Conservation (phyloP, 306 rosid species). For the Calophaca sinica region DNA sequence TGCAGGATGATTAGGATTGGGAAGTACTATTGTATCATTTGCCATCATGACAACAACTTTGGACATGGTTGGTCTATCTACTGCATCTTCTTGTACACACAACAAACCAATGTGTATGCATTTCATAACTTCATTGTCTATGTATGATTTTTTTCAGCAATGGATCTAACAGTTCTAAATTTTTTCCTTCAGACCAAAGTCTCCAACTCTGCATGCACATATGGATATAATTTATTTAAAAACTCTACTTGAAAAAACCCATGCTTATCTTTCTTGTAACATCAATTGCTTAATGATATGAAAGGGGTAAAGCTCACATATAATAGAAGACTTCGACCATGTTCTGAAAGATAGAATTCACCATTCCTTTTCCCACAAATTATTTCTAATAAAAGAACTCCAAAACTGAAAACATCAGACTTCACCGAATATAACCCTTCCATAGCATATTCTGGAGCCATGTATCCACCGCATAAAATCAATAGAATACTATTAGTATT, state of each 20-base stretch:
- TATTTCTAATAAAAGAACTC: constrained; percentile 57
- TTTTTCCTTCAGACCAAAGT: constrained; percentile 59
- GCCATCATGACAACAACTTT: constrained; percentile 53
- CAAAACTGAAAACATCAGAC: constrained; percentile 58
- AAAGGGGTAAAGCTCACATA: constrained; percentile 36
- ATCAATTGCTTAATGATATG: not conserved
- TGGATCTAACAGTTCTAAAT: constrained; percentile 57
- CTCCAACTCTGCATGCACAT: constrained; percentile 58
- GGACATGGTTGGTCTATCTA: constrained; percentile 63
- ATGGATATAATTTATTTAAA: not conserved
- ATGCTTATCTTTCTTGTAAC: too few species aligned
- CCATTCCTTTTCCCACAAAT: constrained; percentile 49
- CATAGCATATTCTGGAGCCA: constrained; percentile 66
- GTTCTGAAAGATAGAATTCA: constrained; percentile 42
- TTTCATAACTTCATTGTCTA: constrained; percentile 40
- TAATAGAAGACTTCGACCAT: constrained; percentile 51
- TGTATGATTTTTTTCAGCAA: constrained; percentile 38
- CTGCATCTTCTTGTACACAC: constrained; percentile 65
- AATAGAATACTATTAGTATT: not conserved
- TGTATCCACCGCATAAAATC: constrained; percentile 53
- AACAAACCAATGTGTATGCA: constrained; percentile 62
- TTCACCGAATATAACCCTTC: constrained; percentile 52
- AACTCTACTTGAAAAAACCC: not conserved
- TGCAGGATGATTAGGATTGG: constrained; percentile 58
- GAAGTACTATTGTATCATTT: constrained; percentile 52